A percentile compares a stretch with the other conserved stretches of the same genome.
Conservation (phyloP, 2,329 filamentous ascomycete species). For the Zasmidium citrigriseum region DNA sequence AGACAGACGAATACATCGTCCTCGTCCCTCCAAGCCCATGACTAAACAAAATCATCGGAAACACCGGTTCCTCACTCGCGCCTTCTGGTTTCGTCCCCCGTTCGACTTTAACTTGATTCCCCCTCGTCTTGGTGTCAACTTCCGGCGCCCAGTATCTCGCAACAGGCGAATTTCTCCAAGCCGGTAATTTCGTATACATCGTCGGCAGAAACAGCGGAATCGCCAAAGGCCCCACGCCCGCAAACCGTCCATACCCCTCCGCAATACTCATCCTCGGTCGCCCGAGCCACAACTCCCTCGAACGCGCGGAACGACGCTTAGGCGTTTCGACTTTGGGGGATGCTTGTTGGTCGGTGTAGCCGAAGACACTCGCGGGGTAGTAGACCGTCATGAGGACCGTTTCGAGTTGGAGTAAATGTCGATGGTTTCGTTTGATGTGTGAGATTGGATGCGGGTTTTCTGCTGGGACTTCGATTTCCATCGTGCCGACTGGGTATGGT, state of each 20-base stretch:
- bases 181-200: conserved; percentile 66
- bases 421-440: conserved; percentile 50
- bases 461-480: conserved; percentile 58
- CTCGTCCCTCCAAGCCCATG: conserved; percentile 66
- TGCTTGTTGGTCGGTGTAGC: conserved; percentile 36
- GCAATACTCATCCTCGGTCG: conserved; percentile 58
- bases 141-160: conserved; percentile 52
- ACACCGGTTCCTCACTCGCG: conserved; percentile 45
- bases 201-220: conserved; percentile 58
- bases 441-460: conserved; percentile 50
- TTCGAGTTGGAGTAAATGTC: conserved; percentile 53
- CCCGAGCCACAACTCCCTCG: conserved; percentile 63
- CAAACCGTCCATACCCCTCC: conserved; percentile 64
- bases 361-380: conserved; percentile 55
- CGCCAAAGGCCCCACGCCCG: conserved; percentile 52
- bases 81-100: conserved; percentile 42
- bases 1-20: conserved; percentile 63
- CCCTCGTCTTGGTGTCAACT: conserved; percentile 44
- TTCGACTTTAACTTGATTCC: conserved; percentile 44
- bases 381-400: conserved; percentile 67
- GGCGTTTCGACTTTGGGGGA: conserved; percentile 9
- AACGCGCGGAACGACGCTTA: conserved; percentile 40
- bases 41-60: conserved; percentile 66
- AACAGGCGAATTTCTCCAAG: conserved; percentile 61
- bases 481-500: conserved; percentile 54